phyloP scores from a whole-genome alignment of 148 eudicot species.

The Spergularia bocconei region DNA sequence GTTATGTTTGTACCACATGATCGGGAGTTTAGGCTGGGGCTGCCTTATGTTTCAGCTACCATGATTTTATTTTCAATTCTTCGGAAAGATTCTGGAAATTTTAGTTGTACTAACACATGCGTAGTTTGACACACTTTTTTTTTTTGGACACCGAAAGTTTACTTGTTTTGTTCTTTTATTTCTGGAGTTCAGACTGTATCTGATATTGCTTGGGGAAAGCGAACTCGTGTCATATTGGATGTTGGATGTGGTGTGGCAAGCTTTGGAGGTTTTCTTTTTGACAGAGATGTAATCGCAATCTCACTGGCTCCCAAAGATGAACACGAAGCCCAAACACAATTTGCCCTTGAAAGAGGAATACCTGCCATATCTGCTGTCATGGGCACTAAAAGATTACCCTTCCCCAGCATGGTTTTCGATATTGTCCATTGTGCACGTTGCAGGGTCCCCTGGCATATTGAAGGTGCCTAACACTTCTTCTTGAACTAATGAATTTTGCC shows the following conservation, averaged over 20 bases:
- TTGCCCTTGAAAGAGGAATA: conserved; percentile 78
- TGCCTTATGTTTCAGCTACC: neutral
- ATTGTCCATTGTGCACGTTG: conserved; percentile 78
- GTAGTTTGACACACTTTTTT: neutral
- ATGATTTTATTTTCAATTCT: neutral
- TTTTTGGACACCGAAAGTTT: neutral
- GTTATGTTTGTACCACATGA: neutral
- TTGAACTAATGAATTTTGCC: neutral
- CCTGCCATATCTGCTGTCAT: conserved; percentile 75
- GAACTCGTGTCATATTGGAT: conserved; percentile 56
- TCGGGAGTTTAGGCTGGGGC: neutral
- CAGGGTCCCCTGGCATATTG: conserved; percentile 77
- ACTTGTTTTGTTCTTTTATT: neutral
- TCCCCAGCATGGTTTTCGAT: conserved; percentile 66
- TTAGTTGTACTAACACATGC: neutral
- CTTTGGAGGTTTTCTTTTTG: conserved; percentile 77
- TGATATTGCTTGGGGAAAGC: conserved; percentile 63
- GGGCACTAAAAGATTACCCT: conserved; percentile 66
- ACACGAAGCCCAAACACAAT: conserved; percentile 80
- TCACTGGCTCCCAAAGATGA: conserved; percentile 84
- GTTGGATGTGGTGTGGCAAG: conserved; percentile 88
- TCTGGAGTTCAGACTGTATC: conserved; percentile 44
- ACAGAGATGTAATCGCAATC: conserved; percentile 64
- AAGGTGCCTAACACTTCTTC: conserved; percentile 39
- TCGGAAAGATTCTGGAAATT: neutral